Percentiles rank a stretch among this genome's conserved stretches.
These are phyloP conservation scores for Aspergillus olivimuriae DNA, from an alignment of 495 filamentous ascomycete species.

Conservation along the genomic window DNA sequence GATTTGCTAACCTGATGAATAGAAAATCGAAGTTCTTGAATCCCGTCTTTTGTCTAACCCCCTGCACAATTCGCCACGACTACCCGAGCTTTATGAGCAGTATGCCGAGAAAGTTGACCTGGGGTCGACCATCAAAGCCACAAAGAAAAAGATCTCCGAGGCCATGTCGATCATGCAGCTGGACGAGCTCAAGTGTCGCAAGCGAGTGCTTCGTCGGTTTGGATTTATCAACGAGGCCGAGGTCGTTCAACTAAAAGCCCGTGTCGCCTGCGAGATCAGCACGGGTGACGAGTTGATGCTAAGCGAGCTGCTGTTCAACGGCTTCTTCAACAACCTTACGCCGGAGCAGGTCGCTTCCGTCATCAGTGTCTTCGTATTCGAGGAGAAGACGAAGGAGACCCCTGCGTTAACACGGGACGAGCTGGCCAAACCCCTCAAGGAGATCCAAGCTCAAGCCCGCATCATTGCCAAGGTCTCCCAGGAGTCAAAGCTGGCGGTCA, in stretches of 20 bases:
- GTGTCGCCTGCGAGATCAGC: constrained; percentile 95
- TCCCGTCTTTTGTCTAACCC: constrained; percentile 84
- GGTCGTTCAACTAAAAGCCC: constrained; percentile 90
- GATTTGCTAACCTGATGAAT: neutral
- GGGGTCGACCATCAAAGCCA: constrained; percentile 68
- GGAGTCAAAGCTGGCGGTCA: constrained; percentile 84
- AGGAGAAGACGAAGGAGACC: constrained; percentile 81
- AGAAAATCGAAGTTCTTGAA: constrained; percentile 96
- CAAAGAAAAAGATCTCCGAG: constrained; percentile 78
- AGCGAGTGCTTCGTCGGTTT: constrained; percentile 92
- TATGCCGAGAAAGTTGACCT: constrained; percentile 77
- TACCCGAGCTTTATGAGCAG: constrained; percentile 75
- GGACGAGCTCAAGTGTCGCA: constrained; percentile 91
- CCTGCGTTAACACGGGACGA: constrained; percentile 63
- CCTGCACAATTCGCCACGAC: constrained; percentile 77
- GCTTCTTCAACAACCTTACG: constrained; percentile 92
- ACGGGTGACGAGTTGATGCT: constrained; percentile 88
- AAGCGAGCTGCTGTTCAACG: constrained; percentile 88
- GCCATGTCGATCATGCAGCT: constrained; percentile 83
- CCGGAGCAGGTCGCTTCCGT: constrained; percentile 81
- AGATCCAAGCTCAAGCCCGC: constrained; percentile 78
- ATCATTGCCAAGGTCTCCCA: constrained; percentile 85
- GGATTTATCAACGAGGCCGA: constrained; percentile 92
- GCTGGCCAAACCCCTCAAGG: constrained; percentile 73
- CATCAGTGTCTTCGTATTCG: constrained; percentile 91